Evolutionary conservation across 2,329 filamentous ascomycete genomes (phyloP), one percentile per base, ranked within the genome.

Genomic region (Xylaria hypoxylon): DNA sequence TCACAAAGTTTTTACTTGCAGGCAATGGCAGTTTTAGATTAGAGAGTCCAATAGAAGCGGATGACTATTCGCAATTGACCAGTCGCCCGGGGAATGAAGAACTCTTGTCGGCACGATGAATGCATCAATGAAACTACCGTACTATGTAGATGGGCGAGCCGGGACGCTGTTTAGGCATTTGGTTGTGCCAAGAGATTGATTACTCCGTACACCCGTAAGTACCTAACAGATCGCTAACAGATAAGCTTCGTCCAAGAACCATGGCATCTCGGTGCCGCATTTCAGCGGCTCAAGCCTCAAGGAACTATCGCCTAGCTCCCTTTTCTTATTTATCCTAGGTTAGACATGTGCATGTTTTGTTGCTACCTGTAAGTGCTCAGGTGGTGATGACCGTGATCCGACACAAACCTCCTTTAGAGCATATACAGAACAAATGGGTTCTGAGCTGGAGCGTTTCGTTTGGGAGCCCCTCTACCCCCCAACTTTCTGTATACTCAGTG

Each of bases 11-110:
- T 8, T 24, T 26, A 48, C 24, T 45, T n/a, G n/a, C n/a, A 8
- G 28, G 28, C 28, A 31, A 31, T 31, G 28, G 28, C 28, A 31
- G 28, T 31, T 31, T 31, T 31, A 31, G 28, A 31, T 31, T 31
- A 31, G 28, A 31, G 28, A 31, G 28, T 31, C 28, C 8, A 8
- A 31, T 31, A 44, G 40, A 44, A 44, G 40, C 40, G 13, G 40
- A 24, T 24, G 44, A 47, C 44, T 47, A 47, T 47, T 24, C 19
- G 19, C 44, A 24, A 22, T 47, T 24, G 19, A 47, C n/a, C 1
- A 47, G 44, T 47, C 44, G 44, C 44, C n/a, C 44, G 24, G n/a
- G n/a, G n/a, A 44, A 15, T 44, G 40, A 44, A n/a, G n/a, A 17
- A n/a, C 17, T 44, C 40, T 44, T 19, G 38, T 8, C 7, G 38